Evolutionary conservation across 495 filamentous ascomycete genomes (phyloP).

Genomic region (Jackrogersella minutella): DNA sequence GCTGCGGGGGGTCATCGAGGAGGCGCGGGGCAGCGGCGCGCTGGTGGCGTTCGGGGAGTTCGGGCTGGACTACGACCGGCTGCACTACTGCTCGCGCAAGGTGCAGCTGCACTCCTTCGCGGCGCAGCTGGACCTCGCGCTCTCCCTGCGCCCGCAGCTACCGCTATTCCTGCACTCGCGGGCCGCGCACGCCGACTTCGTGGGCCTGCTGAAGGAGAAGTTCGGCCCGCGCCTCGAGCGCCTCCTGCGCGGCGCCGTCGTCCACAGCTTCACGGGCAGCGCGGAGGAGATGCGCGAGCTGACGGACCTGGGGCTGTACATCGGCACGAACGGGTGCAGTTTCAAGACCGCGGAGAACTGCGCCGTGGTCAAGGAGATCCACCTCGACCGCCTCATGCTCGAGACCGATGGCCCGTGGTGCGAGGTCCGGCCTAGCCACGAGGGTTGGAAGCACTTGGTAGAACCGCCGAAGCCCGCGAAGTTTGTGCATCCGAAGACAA

Average conservation of each 20-base stretch:
- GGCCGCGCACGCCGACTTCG: constrained; percentile 84
- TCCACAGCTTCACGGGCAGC: constrained; percentile 91
- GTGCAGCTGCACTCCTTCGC: constrained; percentile 86
- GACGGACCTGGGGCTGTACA: constrained; percentile 77
- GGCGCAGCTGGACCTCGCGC: constrained; percentile 76
- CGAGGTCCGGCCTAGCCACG: constrained; percentile 71
- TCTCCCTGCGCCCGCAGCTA: constrained; percentile 70
- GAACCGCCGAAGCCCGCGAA: constrained; percentile 32
- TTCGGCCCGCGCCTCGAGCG: constrained; percentile 57
- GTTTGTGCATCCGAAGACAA: not conserved
- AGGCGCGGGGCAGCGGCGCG: constrained; percentile 54
- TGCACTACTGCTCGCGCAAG: constrained; percentile 78
- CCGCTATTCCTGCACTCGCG: constrained; percentile 92
- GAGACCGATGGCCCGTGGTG: constrained; percentile 97
- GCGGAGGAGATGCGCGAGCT: constrained; percentile 80
- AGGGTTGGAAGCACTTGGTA: constrained; percentile 64
- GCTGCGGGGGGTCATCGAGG: constrained; percentile 62
- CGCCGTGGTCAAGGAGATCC: constrained; percentile 77
- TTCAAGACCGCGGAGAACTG: constrained; percentile 92
- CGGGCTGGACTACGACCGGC: constrained; percentile 92
- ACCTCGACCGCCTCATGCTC: constrained; percentile 78
- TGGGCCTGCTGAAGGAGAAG: constrained; percentile 61
- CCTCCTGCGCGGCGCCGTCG: constrained; percentile 76
- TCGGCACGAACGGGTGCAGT: constrained; percentile 90
- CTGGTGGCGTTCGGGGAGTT: constrained; percentile 91